Evolutionary conservation across 2,329 filamentous ascomycete species (phyloP), one percentile per base, ranked within the genome.

Genomic region (Aspergillus sp.): DNA sequence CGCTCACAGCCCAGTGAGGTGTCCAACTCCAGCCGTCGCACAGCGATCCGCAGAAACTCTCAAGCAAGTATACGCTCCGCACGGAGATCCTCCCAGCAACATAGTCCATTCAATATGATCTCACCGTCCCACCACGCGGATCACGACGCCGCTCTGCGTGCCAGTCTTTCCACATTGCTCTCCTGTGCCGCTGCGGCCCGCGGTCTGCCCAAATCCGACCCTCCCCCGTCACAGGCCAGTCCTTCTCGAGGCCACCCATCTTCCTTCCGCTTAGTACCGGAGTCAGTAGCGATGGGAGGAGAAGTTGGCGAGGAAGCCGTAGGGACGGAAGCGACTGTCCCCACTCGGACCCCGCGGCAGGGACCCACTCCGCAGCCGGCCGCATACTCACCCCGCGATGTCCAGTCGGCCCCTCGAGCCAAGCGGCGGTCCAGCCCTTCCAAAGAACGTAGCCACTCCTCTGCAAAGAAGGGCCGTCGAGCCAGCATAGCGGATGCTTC

Each of bases 181-280:
- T 97, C 94, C n/a, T 96, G 92, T 70, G 94, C 92, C 0, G 92
- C 93, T 3, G 95, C 94, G 0, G 95, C 94, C 1, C 86, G 95
- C 47, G 90, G 90, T 3, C 81, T 95, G 15, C 87, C 89, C 0
- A 96, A 95, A 71, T 70, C 69, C 60, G 78, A 76, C 50, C 71
- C 62, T 41, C 72, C 72, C 50, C 75, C 71, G 0, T 27, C 65
- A 5, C 59, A 62, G 19, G 56, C 67, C 11, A 65, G 67, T n/a
- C 68, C 71, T 17, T 59, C 75, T 1, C 61, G 67, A 62, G 69
- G 68, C 36, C 81, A 84, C 54, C 82, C 84, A 11, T 77, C 79
- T 8, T 78, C 83, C 1, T 82, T 88, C 51, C 81, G 86, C 25
- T 75, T 89, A 21, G 82, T 89, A 0, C 82, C 86, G 0, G 85